These are phyloP conservation scores for Termitomyces sp. DNA, from an alignment of 768 basidiomycete genomes.

Conservation along the genomic window DNA sequence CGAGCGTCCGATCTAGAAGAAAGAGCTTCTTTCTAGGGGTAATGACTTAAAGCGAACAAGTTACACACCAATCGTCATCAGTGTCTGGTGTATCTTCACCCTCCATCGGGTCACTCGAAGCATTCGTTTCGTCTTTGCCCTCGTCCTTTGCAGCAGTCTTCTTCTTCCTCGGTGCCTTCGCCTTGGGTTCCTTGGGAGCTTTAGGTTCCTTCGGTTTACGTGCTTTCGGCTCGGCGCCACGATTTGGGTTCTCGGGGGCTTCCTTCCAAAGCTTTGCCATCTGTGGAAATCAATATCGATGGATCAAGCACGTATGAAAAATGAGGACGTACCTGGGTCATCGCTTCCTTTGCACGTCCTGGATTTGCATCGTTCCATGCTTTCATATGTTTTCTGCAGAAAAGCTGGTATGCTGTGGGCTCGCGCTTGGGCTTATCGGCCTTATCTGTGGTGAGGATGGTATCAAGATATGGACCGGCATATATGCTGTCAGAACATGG, in stretches of 20 bases:
- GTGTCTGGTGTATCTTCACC: constrained; percentile 3
- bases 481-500: constrained; percentile 2
- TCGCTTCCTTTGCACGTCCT: constrained; percentile 46
- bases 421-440: constrained; percentile 48
- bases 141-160: constrained; percentile 12
- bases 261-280: constrained; percentile 53
- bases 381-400: constrained; percentile 51
- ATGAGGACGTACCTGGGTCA: constrained; percentile 30
- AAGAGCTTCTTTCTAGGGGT: not conserved
- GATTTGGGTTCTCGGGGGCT: constrained; percentile 59
- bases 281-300: constrained; percentile 22
- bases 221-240: constrained; percentile 45
- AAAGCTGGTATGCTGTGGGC: constrained; percentile 55
- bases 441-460: constrained; percentile 19
- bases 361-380: constrained; percentile 51
- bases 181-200: constrained; percentile 25
- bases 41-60: not conserved
- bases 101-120: constrained; percentile 7
- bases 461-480: not conserved
- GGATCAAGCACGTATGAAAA: not conserved
- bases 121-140: not conserved
- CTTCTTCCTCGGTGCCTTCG: constrained; percentile 15
- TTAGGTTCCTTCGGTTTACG: constrained; percentile 36
- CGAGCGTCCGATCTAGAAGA: not conserved
- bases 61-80: constrained; percentile 2